Evolutionary conservation across 306 rosid species (phyloP), one percentile per base, ranked within the genome.

Genomic region (Carpinus fangiana): DNA sequence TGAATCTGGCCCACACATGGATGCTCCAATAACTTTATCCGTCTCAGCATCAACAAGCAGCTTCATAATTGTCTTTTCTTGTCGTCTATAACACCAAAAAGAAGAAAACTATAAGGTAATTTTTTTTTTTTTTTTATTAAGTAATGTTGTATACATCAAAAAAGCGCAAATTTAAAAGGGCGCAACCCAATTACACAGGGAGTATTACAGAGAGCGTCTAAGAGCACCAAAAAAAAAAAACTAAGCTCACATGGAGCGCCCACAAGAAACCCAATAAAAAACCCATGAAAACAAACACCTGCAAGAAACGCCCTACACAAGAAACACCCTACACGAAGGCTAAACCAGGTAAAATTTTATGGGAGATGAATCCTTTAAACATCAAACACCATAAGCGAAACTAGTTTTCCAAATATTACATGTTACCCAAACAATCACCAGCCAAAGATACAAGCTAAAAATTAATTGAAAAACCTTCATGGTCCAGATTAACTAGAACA

Each of bases 1-100:
- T 0, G 99, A 84, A 87, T 95, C 99, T 13, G 98, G 98, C 16
- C 99, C 99, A 64, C 91, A 88, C 98, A 95, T 95, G 71, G 94
- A 93, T 54, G 96, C 98, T 31, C 98, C 99, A 66, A 95, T 80
- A 79, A 95, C 97, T 82, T 81, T 90, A 77, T 95, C 96, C 5
- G 94, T 93, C 90, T 85, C 84, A 18, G 91, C 97, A 77, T 95
- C 98, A 81, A 95, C 98, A 84, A 95, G 78, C 28, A 95, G 93
- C 88, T 95, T 95, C 98, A 95, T 95, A 72, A 95, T 74, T 43
- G 94, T 79, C 90, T 95, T 95, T 70, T 93, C 99, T 90, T 93
- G 98, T 54, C 98, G 99, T 79, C 99, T 94, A 70, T 51, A 80
- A 67, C 18, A 67, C 16, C 75, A 79, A 73, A 75, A 12, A 80